These are phyloP conservation scores for Barnettozyma botsteinii DNA, from an alignment of 805 yeast species.

Conservation along the genomic window DNA sequence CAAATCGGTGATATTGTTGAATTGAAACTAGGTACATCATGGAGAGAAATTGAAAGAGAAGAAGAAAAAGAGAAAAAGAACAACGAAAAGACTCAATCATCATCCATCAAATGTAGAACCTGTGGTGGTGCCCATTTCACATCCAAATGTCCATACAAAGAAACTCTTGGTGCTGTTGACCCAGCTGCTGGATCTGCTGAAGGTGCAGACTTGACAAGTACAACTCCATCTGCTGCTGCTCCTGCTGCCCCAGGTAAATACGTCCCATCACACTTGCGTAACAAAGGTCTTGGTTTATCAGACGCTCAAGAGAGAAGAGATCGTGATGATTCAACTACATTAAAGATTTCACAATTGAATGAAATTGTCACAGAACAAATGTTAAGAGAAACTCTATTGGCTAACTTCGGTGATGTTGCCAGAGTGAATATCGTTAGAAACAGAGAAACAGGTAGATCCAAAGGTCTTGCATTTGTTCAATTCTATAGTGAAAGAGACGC, in stretches of 20 bases:
- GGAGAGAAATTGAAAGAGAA: slow-evolving; percentile 74
- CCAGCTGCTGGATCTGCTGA: slow-evolving; percentile 33
- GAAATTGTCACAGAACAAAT: slow-evolving; percentile 77
- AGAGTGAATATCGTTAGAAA: slow-evolving; percentile 84
- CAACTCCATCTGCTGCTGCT: slow-evolving; percentile 44
- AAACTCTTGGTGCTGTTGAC: slow-evolving; percentile 56
- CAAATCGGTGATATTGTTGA: slow-evolving; percentile 81
- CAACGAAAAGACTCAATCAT: slow-evolving; percentile 41
- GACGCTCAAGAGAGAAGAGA: slow-evolving; percentile 41
- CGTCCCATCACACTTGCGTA: slow-evolving; percentile 59
- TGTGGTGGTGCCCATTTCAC: slow-evolving; percentile 96
- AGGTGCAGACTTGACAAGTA: slow-evolving; percentile 44
- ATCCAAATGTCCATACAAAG: slow-evolving; percentile 92
- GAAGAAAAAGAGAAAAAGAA: slow-evolving; percentile 41
- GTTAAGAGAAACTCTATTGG: slow-evolving; percentile 65
- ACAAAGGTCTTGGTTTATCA: slow-evolving; percentile 30
- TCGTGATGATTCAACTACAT: slow-evolving; percentile 81
- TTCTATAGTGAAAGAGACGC: slow-evolving; percentile 66
- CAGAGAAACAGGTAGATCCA: slow-evolving; percentile 88
- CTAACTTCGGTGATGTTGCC: slow-evolving; percentile 56
- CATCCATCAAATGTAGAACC: slow-evolving; percentile 67
- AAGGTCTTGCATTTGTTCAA: slow-evolving; percentile 93
- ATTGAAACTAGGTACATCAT: slow-evolving; percentile 64
- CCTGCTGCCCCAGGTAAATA: slow-evolving; percentile 40
- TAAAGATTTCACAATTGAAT: slow-evolving; percentile 88